Base-by-base conservation (phyloP, 1,139 yeast genomes). In the Suhomyces choctaworum region DNA sequence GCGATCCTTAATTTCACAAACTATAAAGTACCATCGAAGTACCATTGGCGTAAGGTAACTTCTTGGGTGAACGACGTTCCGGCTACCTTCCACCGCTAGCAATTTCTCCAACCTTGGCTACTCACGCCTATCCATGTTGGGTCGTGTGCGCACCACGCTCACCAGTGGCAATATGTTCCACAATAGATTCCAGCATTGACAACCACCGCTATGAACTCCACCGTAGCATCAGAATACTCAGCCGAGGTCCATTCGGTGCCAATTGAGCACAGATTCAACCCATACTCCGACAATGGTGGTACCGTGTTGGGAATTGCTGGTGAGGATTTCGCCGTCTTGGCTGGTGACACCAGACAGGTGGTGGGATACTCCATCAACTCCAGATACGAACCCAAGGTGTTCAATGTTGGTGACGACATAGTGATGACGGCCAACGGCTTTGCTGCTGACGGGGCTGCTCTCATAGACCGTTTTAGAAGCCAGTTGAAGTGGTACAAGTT, bases 291-390 rank as follows among this genome's bases (percentile, higher is more conserved):
- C 62, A 89, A 90, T 55, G 99, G 99, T 50, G 99, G 99, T 52
- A 90, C 97, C 6, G 92, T 90, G 39, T 70, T 92, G 48, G 99
- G 97, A 41, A 92, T 92, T 63, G 97, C 98, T 3, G 98, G 99
- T 31, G 87, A 87, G 57, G 97, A 92, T 62, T 92, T 89, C 56
- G 97, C 96, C 20, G 94, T 92, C 25, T 73, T 92, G 44, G 98
- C 99, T 1, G 97, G 98, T 32, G 98, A 94, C 62, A 92, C 99
- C 14, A 83, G 99, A 69, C 96, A 86, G 58, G 89, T 95, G 6
- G 83, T 85, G 23, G 98, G 97, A 22, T 92, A 88, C 66, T 82
- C 89, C 45, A 94, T 92, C 62, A 89, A 92, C 60, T 82, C 97
- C 14, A 79, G 99, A 56, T 83, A 85, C 60, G 95, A 88, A 61